Evolutionary conservation across 2,329 filamentous ascomycete species (phyloP).

Genomic region (Metarhizium brunneum): DNA sequence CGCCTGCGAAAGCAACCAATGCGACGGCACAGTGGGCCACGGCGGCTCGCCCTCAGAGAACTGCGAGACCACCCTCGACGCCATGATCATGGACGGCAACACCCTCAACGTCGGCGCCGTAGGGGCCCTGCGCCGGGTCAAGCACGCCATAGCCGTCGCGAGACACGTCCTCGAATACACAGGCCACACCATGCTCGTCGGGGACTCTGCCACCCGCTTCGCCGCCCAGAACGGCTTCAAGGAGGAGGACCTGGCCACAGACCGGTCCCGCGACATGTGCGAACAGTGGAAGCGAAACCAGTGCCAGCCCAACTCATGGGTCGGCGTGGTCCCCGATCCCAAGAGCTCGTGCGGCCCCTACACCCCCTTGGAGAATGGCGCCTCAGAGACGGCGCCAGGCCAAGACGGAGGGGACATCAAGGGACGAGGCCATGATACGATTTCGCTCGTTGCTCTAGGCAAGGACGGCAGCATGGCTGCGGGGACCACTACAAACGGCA

Average conservation of each 20-base stretch:
- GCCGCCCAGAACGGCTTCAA: slow-evolving; percentile 41
- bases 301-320: slow-evolving; percentile 45
- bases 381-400: not conserved
- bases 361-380: slow-evolving; percentile 15
- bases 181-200: slow-evolving; percentile 40
- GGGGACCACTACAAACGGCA: slow-evolving; percentile 47
- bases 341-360: slow-evolving; percentile 37
- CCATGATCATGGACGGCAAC: slow-evolving; percentile 47
- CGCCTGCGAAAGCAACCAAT: slow-evolving; percentile 41
- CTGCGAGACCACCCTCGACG: slow-evolving; percentile 50
- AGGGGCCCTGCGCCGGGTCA: slow-evolving; percentile 38
- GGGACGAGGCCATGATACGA: slow-evolving; percentile 38
- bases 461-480: slow-evolving; percentile 38
- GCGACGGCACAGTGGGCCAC: slow-evolving; percentile 45
- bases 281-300: slow-evolving; percentile 28
- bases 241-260: slow-evolving; percentile 33
- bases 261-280: slow-evolving; percentile 29
- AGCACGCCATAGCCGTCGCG: slow-evolving; percentile 39
- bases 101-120: slow-evolving; percentile 46
- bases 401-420: not conserved
- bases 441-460: slow-evolving; percentile 41
- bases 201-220: slow-evolving; percentile 44
- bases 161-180: slow-evolving; percentile 42
- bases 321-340: slow-evolving; percentile 36
- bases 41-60: slow-evolving; percentile 45